phyloP scores from a whole-genome alignment of 2,329 filamentous ascomycete species.

The Diplodia scrobiculata region DNA sequence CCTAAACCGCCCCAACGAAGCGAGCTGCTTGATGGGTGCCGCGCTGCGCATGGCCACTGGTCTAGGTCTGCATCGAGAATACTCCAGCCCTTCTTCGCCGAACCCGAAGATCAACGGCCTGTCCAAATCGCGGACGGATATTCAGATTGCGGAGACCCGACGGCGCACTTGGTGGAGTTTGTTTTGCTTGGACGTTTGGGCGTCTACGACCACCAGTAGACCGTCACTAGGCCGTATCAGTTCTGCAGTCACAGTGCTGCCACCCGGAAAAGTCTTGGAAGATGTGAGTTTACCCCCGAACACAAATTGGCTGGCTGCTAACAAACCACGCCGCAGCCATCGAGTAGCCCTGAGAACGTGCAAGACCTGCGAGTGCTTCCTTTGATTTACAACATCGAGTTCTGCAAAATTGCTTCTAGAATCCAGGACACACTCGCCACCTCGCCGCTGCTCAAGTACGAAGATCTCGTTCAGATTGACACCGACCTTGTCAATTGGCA shows the following conservation, averaged over 20 bases:
- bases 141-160: conserved; percentile 41
- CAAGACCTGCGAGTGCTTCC: conserved; percentile 60
- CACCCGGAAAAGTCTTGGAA: conserved; percentile 41
- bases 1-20: conserved; percentile 75
- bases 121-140: neutral
- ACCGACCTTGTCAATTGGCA: conserved; percentile 72
- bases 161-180: conserved; percentile 51
- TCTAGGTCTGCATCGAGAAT: conserved; percentile 70
- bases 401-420: conserved; percentile 75
- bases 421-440: conserved; percentile 76
- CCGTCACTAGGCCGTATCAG: conserved; percentile 47
- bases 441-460: conserved; percentile 65
- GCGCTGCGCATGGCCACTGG: conserved; percentile 74
- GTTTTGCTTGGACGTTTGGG: conserved; percentile 51
- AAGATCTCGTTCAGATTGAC: conserved; percentile 68
- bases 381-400: conserved; percentile 73
- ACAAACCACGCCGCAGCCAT: conserved; percentile 37
- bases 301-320: neutral
- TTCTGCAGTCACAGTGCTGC: conserved; percentile 44
- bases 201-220: conserved; percentile 48
- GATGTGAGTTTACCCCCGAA: conserved; percentile 35
- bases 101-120: neutral
- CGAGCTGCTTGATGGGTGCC: conserved; percentile 70
- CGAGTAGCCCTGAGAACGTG: conserved; percentile 55
- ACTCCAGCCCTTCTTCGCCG: conserved; percentile 40